phyloP scores from a whole-genome alignment of 2,329 filamentous ascomycete genomes.

The Fusarium abutilonis region DNA sequence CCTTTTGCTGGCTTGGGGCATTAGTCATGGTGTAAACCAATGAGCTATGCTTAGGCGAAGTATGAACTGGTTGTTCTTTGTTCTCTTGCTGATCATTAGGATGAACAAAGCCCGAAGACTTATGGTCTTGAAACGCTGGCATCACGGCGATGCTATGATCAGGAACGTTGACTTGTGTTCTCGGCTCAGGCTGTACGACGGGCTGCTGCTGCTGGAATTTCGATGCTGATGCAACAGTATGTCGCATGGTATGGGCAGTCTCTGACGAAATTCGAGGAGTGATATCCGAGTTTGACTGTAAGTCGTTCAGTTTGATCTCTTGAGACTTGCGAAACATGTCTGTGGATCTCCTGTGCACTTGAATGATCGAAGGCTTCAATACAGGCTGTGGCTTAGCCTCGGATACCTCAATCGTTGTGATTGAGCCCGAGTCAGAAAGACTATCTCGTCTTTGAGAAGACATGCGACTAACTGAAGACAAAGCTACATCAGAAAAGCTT shows the following conservation, averaged over 20 bases:
- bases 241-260: slow-evolving; percentile 3
- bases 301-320: slow-evolving; percentile 10
- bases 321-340: slow-evolving; percentile 33
- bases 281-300: slow-evolving; percentile 16
- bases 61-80: slow-evolving; percentile 4
- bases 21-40: slow-evolving; percentile 4
- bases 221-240: neutral
- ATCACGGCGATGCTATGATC: neutral
- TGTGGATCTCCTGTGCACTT: slow-evolving; percentile 40
- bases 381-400: slow-evolving; percentile 43
- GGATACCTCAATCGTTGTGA: slow-evolving; percentile 41
- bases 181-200: neutral
- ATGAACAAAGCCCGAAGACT: slow-evolving; percentile 14
- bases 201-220: slow-evolving; percentile 17
- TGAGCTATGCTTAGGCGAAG: slow-evolving; percentile 10
- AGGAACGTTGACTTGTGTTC: neutral
- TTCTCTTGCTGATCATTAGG: slow-evolving; percentile 4
- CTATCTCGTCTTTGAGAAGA: slow-evolving; percentile 35
- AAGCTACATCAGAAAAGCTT: slow-evolving; percentile 19
- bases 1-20: slow-evolving; percentile 9
- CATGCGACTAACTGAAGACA: slow-evolving; percentile 28
- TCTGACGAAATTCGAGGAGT: slow-evolving; percentile 23
- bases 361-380: slow-evolving; percentile 40
- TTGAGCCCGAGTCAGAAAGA: slow-evolving; percentile 41
- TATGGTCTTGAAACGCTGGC: slow-evolving; percentile 22